Evolutionary conservation across 768 basidiomycete genomes (phyloP), one percentile per base, ranked within the genome.

Genomic region (Boletus fagicola): DNA sequence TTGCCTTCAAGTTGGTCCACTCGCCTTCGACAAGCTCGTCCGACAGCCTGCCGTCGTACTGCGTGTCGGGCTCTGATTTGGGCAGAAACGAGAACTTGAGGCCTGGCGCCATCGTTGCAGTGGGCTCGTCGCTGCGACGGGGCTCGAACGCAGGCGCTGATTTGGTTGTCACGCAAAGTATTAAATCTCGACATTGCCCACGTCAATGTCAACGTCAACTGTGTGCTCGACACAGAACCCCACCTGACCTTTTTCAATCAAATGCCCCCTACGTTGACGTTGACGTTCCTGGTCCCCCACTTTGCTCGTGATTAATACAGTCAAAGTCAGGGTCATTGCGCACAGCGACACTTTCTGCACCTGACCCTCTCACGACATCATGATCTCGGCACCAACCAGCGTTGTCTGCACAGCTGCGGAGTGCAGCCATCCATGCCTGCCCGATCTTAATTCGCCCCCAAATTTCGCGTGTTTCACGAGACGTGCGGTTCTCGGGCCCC

Each of bases 1-100:
- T 60, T 33, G 55, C 69, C 69, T 66, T 38, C 18, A 50, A 28
- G 24, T 36, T 65, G 2, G 64, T 65, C 68, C 68, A 64, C 24
- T 55, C 68, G 26, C 43, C 61, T 26, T 63, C 62, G 28, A 56
- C 60, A 35, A 50, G 31, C 45, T 63, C 58, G 39, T 51, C 62
- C 22, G 43, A 53, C 13, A 35, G n/a, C 5, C 16, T 2, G 35
- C 35, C 51, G n/a, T 54, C 46, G 39, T 24, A 35, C 18, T 35
- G 24, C 13, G 38, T 22, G 0, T 16, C 36, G 16, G 7, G 16
- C 20, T 49, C 49, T 30, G 55, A 2, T 5, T 16, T 45, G 18
- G 13, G 44, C 5, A 54, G 45, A 18, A 61, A 56, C 15, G 56
- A 48, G 9, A 48, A 40, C 36, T 16, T 31, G 48, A 53, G 35